phyloP scores from a whole-genome alignment of 1,139 yeast species.

The Candida anutae region DNA sequence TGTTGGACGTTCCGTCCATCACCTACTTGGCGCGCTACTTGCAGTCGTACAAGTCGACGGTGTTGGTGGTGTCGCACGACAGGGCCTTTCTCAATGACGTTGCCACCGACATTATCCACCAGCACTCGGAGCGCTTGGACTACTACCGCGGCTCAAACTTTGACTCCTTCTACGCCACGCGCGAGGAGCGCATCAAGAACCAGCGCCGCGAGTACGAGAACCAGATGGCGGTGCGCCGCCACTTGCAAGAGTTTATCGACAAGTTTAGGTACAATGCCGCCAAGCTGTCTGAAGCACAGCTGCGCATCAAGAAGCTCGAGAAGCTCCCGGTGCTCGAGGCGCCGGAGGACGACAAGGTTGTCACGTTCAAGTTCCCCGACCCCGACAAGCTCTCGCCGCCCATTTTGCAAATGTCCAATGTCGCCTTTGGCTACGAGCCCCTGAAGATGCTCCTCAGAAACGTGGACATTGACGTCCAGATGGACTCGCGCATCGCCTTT shows the following conservation, averaged over 20 bases:
- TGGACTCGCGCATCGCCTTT: conserved; percentile 91
- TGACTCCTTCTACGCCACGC: conserved; percentile 85
- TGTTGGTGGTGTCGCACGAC: conserved; percentile 94
- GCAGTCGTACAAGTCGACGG: conserved; percentile 86
- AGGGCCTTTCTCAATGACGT: conserved; percentile 94
- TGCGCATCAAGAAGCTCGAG: conserved; percentile 92
- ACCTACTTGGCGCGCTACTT: conserved; percentile 86
- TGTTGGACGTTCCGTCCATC: conserved; percentile 99
- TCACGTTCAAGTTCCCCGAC: conserved; percentile 89
- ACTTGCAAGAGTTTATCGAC: conserved; percentile 89
- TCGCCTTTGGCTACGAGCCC: conserved; percentile 75
- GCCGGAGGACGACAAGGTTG: conserved; percentile 85
- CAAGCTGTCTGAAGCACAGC: conserved; percentile 94
- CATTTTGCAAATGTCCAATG: conserved; percentile 78
- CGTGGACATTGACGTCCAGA: conserved; percentile 84
- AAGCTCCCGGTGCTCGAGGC: conserved; percentile 88
- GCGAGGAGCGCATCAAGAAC: conserved; percentile 91
- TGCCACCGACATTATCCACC: conserved; percentile 95
- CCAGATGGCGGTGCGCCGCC: conserved; percentile 93
- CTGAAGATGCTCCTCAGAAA: conserved; percentile 53
- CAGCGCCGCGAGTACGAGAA: conserved; percentile 92
- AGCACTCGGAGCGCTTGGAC: conserved; percentile 93
- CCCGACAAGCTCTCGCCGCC: conserved; percentile 94
- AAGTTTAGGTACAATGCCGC: conserved; percentile 97
- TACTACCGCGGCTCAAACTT: conserved; percentile 93